Evolutionary conservation across 192 early-diverging fungal genomes (phyloP).

Genomic region (Nowakowskiella sp.): DNA sequence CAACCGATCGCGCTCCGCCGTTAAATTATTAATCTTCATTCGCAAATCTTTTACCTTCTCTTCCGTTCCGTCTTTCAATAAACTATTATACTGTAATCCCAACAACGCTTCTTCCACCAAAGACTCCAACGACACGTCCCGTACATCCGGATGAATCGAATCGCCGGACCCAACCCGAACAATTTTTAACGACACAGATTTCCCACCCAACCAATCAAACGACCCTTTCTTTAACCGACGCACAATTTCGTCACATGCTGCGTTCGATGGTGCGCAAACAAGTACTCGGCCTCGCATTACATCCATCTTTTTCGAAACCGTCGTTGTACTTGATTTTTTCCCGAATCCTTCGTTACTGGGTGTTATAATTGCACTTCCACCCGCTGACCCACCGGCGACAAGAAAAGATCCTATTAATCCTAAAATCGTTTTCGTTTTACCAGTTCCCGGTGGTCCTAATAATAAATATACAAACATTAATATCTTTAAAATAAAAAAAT

Average conservation of each 20-base stretch:
- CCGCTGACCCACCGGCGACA: neutral
- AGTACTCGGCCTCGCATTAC: constrained; percentile 61
- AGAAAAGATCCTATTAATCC: constrained; percentile 68
- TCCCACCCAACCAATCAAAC: constrained; percentile 40
- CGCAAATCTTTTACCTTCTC: constrained; percentile 13
- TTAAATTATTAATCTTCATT: too few species aligned
- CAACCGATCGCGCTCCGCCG: too few species aligned
- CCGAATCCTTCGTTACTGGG: constrained; percentile 11
- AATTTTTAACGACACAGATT: constrained; percentile 56
- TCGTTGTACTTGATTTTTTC: constrained; percentile 1
- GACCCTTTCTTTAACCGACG: constrained; percentile 77
- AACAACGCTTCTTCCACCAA: constrained; percentile 23
- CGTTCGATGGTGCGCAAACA: constrained; percentile 93
- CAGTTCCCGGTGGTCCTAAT: constrained; percentile 53
- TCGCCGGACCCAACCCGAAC: constrained; percentile 75
- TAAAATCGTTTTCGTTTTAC: constrained; percentile 89
- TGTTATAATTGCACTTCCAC: neutral
- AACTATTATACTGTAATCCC: too few species aligned
- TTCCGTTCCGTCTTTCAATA: constrained; percentile 3
- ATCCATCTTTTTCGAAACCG: constrained; percentile 7
- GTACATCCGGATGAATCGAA: constrained; percentile 61
- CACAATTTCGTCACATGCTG: constrained; percentile 92
- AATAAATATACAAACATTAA: neutral
- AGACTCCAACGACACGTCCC: constrained; percentile 53
- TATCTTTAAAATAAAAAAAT: neutral